A percentile compares a stretch with the other conserved stretches of the same genome.
Conservation (phyloP, 371 early-diverging fungal genomes). For the Circinella minor region DNA sequence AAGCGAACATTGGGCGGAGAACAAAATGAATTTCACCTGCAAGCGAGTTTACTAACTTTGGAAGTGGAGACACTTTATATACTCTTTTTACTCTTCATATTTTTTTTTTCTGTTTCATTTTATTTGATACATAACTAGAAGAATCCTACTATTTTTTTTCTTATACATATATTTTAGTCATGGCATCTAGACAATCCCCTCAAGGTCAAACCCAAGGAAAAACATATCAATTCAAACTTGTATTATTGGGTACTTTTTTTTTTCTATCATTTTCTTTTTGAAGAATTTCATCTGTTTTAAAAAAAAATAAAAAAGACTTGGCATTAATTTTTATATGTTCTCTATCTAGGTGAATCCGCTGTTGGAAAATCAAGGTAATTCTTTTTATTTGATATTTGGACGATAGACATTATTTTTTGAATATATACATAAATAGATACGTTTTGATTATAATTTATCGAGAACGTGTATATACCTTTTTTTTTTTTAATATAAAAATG, state of each 20-base stretch:
- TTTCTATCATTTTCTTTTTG: not conserved
- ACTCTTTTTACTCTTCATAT: too few species aligned
- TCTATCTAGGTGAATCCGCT: slow-evolving; percentile 78
- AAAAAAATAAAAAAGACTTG: too few species aligned
- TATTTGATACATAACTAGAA: not conserved
- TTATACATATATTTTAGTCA: slow-evolving; percentile 2
- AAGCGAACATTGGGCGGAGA: too few species aligned
- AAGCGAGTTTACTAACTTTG: too few species aligned
- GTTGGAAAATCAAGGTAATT: slow-evolving; percentile 87
- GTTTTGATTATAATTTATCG: not conserved
- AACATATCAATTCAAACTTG: slow-evolving; percentile 80
- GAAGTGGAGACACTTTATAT: too few species aligned
- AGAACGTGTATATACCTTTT: not conserved
- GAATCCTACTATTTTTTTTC: slow-evolving; percentile 7
- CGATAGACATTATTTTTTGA: not conserved
- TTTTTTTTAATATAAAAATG: too few species aligned
- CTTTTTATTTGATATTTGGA: not conserved
- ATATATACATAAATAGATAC: not conserved
- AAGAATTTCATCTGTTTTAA: not conserved
- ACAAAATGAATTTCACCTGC: too few species aligned
- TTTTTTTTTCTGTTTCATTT: too few species aligned
- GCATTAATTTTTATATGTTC: not conserved
- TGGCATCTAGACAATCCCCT: slow-evolving; percentile 41
- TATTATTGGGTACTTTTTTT: slow-evolving; percentile 70
- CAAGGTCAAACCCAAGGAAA: slow-evolving; percentile 49